Percentiles rank a stretch among this genome's conserved stretches.
Evolutionary conservation across 192 early-diverging fungal species (phyloP).

Genomic region (Pilaira anomala): DNA sequence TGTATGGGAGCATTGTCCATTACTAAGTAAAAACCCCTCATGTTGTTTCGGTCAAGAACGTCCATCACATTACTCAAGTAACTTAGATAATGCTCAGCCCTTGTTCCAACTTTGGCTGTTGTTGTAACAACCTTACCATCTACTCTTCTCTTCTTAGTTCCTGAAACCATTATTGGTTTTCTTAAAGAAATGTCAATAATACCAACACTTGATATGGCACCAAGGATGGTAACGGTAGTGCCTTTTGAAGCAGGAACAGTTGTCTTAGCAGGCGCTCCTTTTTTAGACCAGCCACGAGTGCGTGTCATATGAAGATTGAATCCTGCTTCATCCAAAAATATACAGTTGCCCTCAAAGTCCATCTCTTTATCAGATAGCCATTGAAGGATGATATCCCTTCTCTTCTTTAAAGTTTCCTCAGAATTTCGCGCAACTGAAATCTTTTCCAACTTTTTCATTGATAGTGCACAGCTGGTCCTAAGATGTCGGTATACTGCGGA

Average conservation of each 20-base stretch:
- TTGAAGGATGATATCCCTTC: slow-evolving; percentile 1
- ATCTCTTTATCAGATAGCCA: slow-evolving; percentile 8
- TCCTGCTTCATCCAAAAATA: slow-evolving; percentile 20
- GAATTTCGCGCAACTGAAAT: too few relatives aligned
- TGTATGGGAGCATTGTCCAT: too few relatives aligned
- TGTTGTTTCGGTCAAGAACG: too few relatives aligned
- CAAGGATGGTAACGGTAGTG: not conserved
- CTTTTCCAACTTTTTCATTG: too few relatives aligned
- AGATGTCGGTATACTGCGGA: too few relatives aligned
- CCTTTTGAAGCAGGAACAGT: slow-evolving; percentile 3
- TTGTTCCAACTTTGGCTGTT: too few relatives aligned
- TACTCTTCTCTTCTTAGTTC: slow-evolving; percentile 5
- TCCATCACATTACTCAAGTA: too few relatives aligned
- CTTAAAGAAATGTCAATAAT: slow-evolving; percentile 1
- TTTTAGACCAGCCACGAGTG: not conserved
- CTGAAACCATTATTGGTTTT: not conserved
- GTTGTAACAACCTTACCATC: too few relatives aligned
- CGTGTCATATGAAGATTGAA: slow-evolving; percentile 20
- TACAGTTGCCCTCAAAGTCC: slow-evolving; percentile 15
- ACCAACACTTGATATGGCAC: slow-evolving; percentile 6
- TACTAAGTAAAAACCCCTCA: too few relatives aligned
- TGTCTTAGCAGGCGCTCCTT: not conserved
- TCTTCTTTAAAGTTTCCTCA: not conserved
- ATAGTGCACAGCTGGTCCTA: too few relatives aligned
- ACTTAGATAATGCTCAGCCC: too few relatives aligned